Evolutionary conservation across 495 filamentous ascomycete species (phyloP).

Genomic region (Aspergillus ellipticus): DNA sequence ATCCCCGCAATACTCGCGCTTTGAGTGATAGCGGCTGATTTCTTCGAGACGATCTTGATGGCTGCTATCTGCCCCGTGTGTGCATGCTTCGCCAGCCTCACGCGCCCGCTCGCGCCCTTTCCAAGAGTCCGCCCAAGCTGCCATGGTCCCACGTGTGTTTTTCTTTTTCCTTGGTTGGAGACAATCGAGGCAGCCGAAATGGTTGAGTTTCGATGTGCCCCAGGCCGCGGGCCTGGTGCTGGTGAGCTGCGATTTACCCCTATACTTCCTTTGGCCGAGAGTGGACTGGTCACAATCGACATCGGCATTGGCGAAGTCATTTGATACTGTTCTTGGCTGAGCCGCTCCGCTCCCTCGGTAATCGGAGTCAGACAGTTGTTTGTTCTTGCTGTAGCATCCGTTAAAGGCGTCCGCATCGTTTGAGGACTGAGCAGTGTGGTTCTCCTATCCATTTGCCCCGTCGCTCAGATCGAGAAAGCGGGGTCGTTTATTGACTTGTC

Average conservation of each 20-base stretch:
- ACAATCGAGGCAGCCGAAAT: slow-evolving; percentile 65
- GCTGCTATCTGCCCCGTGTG: slow-evolving; percentile 73
- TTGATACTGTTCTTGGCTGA: slow-evolving; percentile 20
- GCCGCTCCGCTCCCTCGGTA: slow-evolving; percentile 20
- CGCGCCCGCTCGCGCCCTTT: slow-evolving; percentile 77
- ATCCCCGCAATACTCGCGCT: slow-evolving; percentile 74
- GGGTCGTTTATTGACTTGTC: not conserved
- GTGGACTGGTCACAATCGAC: slow-evolving; percentile 34
- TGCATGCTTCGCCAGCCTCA: slow-evolving; percentile 75
- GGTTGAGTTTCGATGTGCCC: slow-evolving; percentile 66
- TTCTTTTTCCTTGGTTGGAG: slow-evolving; percentile 59
- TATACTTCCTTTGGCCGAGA: slow-evolving; percentile 31
- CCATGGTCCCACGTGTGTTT: slow-evolving; percentile 87
- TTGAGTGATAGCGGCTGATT: slow-evolving; percentile 63
- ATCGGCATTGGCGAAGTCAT: slow-evolving; percentile 33
- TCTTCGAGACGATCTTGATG: slow-evolving; percentile 89
- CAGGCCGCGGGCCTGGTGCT: slow-evolving; percentile 46
- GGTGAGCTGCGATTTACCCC: slow-evolving; percentile 54
- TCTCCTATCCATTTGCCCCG: slow-evolving; percentile 19
- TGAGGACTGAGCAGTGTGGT: slow-evolving; percentile 10
- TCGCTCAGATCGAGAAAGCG: slow-evolving; percentile 11
- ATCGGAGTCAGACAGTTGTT: slow-evolving; percentile 37
- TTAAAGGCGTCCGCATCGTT: slow-evolving; percentile 44
- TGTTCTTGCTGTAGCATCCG: slow-evolving; percentile 44
- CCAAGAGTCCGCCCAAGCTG: slow-evolving; percentile 82